These are phyloP conservation scores for Penicillium nordicum DNA, from an alignment of 2,329 filamentous ascomycete genomes.

Conservation along the genomic window DNA sequence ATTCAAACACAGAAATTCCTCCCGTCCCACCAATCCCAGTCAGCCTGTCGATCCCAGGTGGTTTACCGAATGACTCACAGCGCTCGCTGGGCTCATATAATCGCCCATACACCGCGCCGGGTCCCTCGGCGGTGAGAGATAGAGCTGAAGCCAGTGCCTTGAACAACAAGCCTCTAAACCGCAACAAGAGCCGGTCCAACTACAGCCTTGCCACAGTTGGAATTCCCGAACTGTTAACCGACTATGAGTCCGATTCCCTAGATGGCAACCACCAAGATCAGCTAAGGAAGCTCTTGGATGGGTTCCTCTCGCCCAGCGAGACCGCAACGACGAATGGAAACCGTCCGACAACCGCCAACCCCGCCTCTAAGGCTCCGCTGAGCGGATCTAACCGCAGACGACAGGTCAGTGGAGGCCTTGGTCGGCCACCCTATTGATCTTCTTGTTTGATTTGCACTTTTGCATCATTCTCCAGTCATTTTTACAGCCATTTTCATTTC, in stretches of 20 bases:
- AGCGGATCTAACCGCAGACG: constrained; percentile 18
- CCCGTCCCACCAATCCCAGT: constrained; percentile 47
- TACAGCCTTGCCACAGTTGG: constrained; percentile 25
- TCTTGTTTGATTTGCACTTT: constrained; percentile 4
- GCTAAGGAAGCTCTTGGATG: constrained; percentile 37
- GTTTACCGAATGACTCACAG: constrained; percentile 41
- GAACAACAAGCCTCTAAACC: constrained; percentile 29
- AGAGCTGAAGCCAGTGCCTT: constrained; percentile 17
- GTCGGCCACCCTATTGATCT: constrained; percentile 34
- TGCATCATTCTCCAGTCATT: constrained; percentile 2
- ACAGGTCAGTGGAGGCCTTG: constrained; percentile 28
- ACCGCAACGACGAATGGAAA: constrained; percentile 17
- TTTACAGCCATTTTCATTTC: constrained; percentile 2
- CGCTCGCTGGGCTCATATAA: constrained; percentile 29
- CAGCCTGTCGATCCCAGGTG: constrained; percentile 40
- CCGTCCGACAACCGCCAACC: constrained; percentile 12
- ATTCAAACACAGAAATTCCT: constrained; percentile 37
- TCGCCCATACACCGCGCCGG: constrained; percentile 35
- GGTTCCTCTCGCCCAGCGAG: constrained; percentile 32
- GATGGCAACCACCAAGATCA: constrained; percentile 29
- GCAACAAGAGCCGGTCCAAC: constrained; percentile 36
- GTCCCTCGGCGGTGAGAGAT: constrained; percentile 22
- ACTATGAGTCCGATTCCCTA: constrained; percentile 13
- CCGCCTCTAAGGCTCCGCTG: constrained; percentile 9
- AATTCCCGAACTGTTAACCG: constrained; percentile 14